Evolutionary conservation across 1,284 basidiomycete genomes (phyloP), one percentile per base, ranked within the genome.

Genomic region (Xerocomus amazonicus): DNA sequence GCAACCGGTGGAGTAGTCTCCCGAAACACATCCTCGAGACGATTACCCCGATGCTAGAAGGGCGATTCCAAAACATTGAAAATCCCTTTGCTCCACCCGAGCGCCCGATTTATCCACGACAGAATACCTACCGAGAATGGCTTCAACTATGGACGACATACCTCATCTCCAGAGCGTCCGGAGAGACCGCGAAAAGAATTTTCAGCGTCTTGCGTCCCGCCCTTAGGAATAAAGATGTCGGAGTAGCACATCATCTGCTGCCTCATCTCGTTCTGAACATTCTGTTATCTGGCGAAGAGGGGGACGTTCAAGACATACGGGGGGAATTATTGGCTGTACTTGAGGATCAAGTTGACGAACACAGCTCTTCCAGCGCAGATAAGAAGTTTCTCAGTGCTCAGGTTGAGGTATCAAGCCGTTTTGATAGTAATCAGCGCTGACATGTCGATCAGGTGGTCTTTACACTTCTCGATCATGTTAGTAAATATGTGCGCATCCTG

Each of bases 101-200:
- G 29, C 78, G 84, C 56, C 93, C 94, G 3, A 83, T 97, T 47
- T 99, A 98, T 69, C 75, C 79, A 1, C 72, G 73, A 4, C 79
- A 85, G 47, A 69, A 79, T 5, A 93, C 92, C 0, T 99, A 97
- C 69, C 84, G 95, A 42, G 95, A 99, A 67, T 99, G 97, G 97
- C 79, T 99, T 19, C 92, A 97, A 58, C 68, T 80, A 0, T 99
- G 96, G 95, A 85, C 90, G 0, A 78, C 81, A 10, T 80, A 91
- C 63, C 80, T 99, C n/a, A 91, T 98, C 50, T 76, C 80, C 9
- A 73, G 78, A 62, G 77, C 76, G 2, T 78, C 79, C 2, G 81
- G 80, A n/a, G 60, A 65, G 3, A 74, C 72, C 29, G 88, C 88
- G 4, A 69, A 73, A 51, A 72, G 70, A 19, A 84, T 99, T 41